A percentile compares a stretch with the other conserved stretches of the same genome.
Conservation (phyloP, 1,139 yeast species). For the Suhomyces chickasaworum region DNA sequence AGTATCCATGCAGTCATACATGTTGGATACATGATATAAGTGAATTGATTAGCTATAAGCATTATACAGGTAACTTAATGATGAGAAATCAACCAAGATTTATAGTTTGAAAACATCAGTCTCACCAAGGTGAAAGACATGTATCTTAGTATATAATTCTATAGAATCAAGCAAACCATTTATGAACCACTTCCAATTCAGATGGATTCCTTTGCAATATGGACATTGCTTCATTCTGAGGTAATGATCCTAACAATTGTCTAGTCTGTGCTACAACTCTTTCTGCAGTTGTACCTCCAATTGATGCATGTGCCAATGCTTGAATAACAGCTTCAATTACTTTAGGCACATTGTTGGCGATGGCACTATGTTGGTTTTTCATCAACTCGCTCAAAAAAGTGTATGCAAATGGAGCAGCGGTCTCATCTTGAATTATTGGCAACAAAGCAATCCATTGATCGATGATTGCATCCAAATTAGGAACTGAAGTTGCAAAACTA, state of each 20-base stretch:
- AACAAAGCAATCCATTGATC: conserved; percentile 79
- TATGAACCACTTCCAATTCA: conserved; percentile 62
- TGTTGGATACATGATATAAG: too few species aligned
- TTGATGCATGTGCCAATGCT: conserved; percentile 69
- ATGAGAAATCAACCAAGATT: not conserved
- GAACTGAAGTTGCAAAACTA: conserved; percentile 55
- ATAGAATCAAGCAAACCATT: conserved; percentile 50
- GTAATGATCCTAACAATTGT: conserved; percentile 46
- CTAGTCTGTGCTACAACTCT: conserved; percentile 63
- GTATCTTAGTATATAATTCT: not conserved
- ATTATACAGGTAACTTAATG: too few species aligned
- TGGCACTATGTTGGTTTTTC: conserved; percentile 65
- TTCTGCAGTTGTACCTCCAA: conserved; percentile 71
- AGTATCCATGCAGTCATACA: too few species aligned
- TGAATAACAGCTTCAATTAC: conserved; percentile 75
- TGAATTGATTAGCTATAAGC: too few species aligned
- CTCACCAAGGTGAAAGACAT: not conserved
- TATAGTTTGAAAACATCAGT: not conserved
- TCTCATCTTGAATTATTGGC: conserved; percentile 83
- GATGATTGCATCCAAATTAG: conserved; percentile 63
- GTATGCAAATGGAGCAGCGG: conserved; percentile 88
- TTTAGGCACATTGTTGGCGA: conserved; percentile 58
- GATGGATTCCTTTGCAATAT: conserved; percentile 64
- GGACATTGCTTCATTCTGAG: conserved; percentile 66
- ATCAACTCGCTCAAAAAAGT: conserved; percentile 74